A percentile compares a stretch with the other conserved stretches of the same genome.
Conservation (phyloP, 2,329 filamentous ascomycete species). For the Arthrobotrys pseudoclavata region DNA sequence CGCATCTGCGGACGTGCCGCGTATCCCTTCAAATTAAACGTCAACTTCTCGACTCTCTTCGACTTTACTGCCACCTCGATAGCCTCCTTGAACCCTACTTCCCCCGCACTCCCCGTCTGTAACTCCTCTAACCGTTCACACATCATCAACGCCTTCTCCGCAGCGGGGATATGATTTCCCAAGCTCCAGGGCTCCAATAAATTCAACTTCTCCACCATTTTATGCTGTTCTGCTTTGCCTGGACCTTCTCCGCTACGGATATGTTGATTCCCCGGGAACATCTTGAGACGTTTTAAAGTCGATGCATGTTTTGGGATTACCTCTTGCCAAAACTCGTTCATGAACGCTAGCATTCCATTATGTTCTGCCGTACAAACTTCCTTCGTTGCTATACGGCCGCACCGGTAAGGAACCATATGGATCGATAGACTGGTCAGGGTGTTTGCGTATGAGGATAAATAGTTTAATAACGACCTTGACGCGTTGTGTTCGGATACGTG, state of each 20-base stretch:
- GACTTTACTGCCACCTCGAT: conserved; percentile 24
- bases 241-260: neutral
- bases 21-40: conserved; percentile 34
- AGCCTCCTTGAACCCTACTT: conserved; percentile 23
- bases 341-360: neutral
- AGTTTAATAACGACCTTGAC: conserved; percentile 13
- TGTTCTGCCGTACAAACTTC: conserved; percentile 10
- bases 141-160: conserved; percentile 12
- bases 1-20: conserved; percentile 9
- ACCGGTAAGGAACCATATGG: conserved; percentile 1
- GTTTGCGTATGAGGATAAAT: conserved; percentile 33
- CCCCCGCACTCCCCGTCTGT: conserved; percentile 21
- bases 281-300: conserved; percentile 11
- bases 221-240: conserved; percentile 13
- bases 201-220: conserved; percentile 10
- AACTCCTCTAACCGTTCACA: conserved; percentile 31
- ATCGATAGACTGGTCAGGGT: conserved; percentile 22
- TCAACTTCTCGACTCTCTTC: conserved; percentile 3
- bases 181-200: conserved; percentile 35
- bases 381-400: neutral
- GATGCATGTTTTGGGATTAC: conserved; percentile 31
- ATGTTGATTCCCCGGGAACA: conserved; percentile 33
- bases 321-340: conserved; percentile 29
- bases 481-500: neutral
- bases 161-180: conserved; percentile 24